These are phyloP conservation scores for Aspergillus vadensis DNA, from an alignment of 2,329 filamentous ascomycete species.

Conservation along the genomic window DNA sequence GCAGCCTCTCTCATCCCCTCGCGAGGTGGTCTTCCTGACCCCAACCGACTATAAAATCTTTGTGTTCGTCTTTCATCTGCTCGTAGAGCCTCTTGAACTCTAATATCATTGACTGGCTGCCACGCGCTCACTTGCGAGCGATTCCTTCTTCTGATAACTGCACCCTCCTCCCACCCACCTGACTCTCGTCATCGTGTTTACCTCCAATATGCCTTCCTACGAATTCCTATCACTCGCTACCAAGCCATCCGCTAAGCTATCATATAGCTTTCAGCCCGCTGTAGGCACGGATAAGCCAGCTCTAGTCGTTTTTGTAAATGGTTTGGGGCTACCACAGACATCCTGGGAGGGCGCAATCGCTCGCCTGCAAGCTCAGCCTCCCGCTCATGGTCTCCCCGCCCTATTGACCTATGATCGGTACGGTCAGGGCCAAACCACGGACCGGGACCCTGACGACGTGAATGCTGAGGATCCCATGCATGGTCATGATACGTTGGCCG, in stretches of 20 bases:
- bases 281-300: constrained; percentile 8
- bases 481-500: background rate
- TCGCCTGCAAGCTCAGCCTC: constrained; percentile 20
- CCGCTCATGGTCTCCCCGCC: constrained; percentile 36
- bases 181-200: no score
- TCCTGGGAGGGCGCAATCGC: constrained; percentile 43
- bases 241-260: constrained; percentile 19
- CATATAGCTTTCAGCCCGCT: constrained; percentile 19
- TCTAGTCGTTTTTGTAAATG: constrained; percentile 49
- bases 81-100: no score
- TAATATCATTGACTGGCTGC: no score
- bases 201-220: background rate
- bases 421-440: constrained; percentile 55
- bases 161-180: no score
- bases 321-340: constrained; percentile 43
- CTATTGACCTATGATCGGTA: constrained; percentile 61
- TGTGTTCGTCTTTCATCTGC: no score
- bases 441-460: constrained; percentile 46
- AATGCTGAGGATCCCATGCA: constrained; percentile 29
- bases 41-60: no score
- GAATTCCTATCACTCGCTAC: background rate
- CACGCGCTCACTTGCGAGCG: no score
- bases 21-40: no score
- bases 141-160: no score
- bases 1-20: no score